Base-by-base conservation (phyloP, 768 basidiomycete species). In the Boletus rubroflammeus region DNA sequence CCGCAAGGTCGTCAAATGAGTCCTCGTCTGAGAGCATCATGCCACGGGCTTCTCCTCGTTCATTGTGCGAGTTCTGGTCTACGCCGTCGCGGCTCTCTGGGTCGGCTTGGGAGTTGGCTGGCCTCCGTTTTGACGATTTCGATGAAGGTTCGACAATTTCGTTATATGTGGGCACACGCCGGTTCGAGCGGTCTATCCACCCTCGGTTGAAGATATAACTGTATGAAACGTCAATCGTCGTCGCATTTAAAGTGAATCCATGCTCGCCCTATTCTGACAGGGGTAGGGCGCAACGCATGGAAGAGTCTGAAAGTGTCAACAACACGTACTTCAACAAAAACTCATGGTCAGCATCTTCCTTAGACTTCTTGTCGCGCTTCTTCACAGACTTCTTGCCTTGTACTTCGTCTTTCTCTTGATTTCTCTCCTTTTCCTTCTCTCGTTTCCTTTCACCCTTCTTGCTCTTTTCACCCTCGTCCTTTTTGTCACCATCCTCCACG, bases 141-240 rank as follows among this genome's bases (percentile, higher is more conserved):
- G 73, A 58, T 9, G 66, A 69, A 5, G 76, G 72, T 19, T 59
- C 68, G 1, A 88, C 85, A 23, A 97, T 76, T 68, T 98, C 93
- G 35, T 81, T 72, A 67, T 95, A 94, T 0, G 93, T 95, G 1
- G 95, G 96, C 3, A 94, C 75, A 51, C 84, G 86, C 14, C 81
- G 77, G 21, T 80, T 73, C 2, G 85, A 77, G 46, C 80, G 82
- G 70, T 98, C 97, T 45, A 99, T 85, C 97, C 97, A 99, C 1
- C 96, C 97, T 28, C 97, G 91, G 69, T 96, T 95, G 21, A 98
- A 77, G 59, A 99, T 97, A 70, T 97, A 99, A 70, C 95, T 98
- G 63, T 5, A 8, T 1, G 36, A 49, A 50, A 32, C 3, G 47
- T 58, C 46, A 59, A 23, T 46, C 26, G 8, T n/a, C 15, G 17